These are phyloP conservation scores for Exophiala calicioides DNA, from an alignment of 2,329 filamentous ascomycete species.

Conservation along the genomic window DNA sequence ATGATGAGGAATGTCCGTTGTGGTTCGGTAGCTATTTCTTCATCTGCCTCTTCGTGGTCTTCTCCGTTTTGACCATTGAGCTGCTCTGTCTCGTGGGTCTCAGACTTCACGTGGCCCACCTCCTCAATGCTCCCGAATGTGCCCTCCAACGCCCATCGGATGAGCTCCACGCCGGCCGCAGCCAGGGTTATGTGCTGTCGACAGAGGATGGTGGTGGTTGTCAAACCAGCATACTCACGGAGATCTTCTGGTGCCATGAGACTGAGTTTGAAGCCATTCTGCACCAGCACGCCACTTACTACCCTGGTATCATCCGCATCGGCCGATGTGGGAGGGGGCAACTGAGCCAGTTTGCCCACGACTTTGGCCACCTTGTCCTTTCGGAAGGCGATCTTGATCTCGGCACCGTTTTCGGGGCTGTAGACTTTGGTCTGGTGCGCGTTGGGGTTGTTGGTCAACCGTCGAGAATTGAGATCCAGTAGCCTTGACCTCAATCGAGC, in stretches of 20 bases:
- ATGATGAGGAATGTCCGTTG: constrained; percentile 67
- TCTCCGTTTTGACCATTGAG: constrained; percentile 42
- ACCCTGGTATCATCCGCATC: constrained; percentile 58
- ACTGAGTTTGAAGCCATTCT: constrained; percentile 96
- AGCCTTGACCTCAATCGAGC: constrained; percentile 94
- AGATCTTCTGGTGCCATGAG: constrained; percentile 96
- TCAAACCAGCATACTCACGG: constrained; percentile 93
- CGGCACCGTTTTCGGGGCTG: constrained; percentile 91
- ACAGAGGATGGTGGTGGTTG: constrained; percentile 90
- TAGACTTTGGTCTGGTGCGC: constrained; percentile 84
- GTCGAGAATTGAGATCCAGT: constrained; percentile 75
- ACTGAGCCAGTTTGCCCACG: constrained; percentile 85
- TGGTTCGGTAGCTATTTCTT: constrained; percentile 44
- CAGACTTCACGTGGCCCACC: constrained; percentile 33
- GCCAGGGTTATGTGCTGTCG: constrained; percentile 85
- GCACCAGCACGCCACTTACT: constrained; percentile 87
- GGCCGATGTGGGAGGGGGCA: constrained; percentile 63
- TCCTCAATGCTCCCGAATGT: constrained; percentile 84
- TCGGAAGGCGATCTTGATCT: constrained; percentile 91
- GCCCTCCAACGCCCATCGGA: constrained; percentile 90
- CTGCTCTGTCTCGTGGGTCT: constrained; percentile 30
- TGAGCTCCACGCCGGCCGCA: constrained; percentile 85
- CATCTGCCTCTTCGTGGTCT: constrained; percentile 43
- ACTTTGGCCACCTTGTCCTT: constrained; percentile 95
- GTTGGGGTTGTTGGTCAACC: constrained; percentile 55